Evolutionary conservation across 257 asterid species (phyloP).

Genomic region (Prunella vulgaris): DNA sequence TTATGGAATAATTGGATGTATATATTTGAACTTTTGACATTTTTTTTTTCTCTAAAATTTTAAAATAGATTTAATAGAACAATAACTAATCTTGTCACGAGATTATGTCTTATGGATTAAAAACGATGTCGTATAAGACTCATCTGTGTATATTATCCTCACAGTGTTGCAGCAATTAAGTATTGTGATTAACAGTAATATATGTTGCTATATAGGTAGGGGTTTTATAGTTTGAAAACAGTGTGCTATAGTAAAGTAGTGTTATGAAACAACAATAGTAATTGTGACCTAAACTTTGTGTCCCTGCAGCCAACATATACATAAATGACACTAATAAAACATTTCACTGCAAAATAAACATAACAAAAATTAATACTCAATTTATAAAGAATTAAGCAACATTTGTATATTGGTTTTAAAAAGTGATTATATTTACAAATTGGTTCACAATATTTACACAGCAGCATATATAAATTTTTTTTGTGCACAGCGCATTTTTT

Average conservation of each 20-base stretch:
- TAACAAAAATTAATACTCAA: not conserved
- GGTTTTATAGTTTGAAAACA: not conserved
- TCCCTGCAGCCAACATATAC: conserved; percentile 11
- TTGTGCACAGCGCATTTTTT: too few species aligned
- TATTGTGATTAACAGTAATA: not conserved
- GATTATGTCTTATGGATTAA: too few species aligned
- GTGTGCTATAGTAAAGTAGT: conserved; percentile 1
- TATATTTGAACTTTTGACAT: too few species aligned
- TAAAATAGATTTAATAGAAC: too few species aligned
- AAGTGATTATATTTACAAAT: too few species aligned
- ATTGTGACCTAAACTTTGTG: conserved; percentile 19
- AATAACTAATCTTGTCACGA: too few species aligned
- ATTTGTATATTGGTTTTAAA: too few species aligned
- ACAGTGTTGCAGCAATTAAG: not conserved
- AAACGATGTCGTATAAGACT: too few species aligned
- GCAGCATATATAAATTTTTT: too few species aligned
- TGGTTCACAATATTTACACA: too few species aligned
- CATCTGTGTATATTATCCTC: not conserved
- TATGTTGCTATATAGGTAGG: not conserved
- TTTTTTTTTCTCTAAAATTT: too few species aligned
- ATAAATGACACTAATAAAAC: not conserved
- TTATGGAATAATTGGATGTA: too few species aligned
- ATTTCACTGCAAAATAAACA: not conserved
- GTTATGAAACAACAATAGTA: not conserved
- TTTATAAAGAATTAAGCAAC: not conserved